Evolutionary conservation across 2,329 filamentous ascomycete species (phyloP).

Genomic region (Penicillium sp.): DNA sequence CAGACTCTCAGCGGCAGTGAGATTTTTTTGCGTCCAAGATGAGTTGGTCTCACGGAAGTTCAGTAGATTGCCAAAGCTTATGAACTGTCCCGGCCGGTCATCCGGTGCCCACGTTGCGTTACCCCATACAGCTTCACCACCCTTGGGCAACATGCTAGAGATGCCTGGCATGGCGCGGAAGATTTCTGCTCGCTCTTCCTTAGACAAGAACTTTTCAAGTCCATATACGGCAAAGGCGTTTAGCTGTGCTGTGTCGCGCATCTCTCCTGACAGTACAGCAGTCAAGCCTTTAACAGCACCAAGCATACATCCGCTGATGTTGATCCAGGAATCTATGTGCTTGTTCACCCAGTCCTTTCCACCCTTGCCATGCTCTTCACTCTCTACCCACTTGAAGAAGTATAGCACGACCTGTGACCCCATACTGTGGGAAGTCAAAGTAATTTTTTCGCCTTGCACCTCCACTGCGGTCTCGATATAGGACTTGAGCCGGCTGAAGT

Average conservation of each 20-base stretch:
- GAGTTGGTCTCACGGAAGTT: slow-evolving; percentile 74
- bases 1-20: slow-evolving; percentile 77
- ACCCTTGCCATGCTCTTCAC: slow-evolving; percentile 72
- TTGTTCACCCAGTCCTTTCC: slow-evolving; percentile 87
- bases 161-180: slow-evolving; percentile 97
- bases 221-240: slow-evolving; percentile 97
- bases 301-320: slow-evolving; percentile 96
- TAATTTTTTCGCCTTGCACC: slow-evolving; percentile 75
- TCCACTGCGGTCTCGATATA: slow-evolving; percentile 81
- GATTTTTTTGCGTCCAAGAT: slow-evolving; percentile 63
- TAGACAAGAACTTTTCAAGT: slow-evolving; percentile 89
- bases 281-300: slow-evolving; percentile 89
- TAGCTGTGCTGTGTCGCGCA: slow-evolving; percentile 96
- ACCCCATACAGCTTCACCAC: slow-evolving; percentile 93
- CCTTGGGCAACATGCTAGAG: slow-evolving; percentile 93
- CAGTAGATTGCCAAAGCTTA: slow-evolving; percentile 76
- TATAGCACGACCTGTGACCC: slow-evolving; percentile 88
- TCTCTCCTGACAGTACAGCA: slow-evolving; percentile 89
- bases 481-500: slow-evolving; percentile 85
- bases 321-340: slow-evolving; percentile 93
- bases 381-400: slow-evolving; percentile 79
- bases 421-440: slow-evolving; percentile 94
- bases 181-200: slow-evolving; percentile 85
- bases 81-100: slow-evolving; percentile 69
- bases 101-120: slow-evolving; percentile 85